Conservation (phyloP, 257 asterid genomes). For the Galeopsis tetrahit region DNA sequence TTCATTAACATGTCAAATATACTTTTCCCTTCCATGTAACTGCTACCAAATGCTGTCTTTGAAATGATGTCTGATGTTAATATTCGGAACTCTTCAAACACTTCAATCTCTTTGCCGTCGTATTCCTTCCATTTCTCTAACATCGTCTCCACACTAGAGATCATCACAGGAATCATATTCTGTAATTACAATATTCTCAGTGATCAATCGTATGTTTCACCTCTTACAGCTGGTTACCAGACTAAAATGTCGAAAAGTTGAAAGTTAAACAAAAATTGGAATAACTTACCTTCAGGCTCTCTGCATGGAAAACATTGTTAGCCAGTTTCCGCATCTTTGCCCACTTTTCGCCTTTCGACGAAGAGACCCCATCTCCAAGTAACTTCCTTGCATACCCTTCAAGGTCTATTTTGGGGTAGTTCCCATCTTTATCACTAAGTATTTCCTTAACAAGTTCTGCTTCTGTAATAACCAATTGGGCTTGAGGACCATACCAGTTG, state of each 20-base stretch:
- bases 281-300: slow-evolving; percentile 50
- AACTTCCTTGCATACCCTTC: slow-evolving; percentile 64
- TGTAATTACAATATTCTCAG: slow-evolving; percentile 25
- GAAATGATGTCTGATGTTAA: slow-evolving; percentile 68
- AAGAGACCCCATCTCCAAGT: slow-evolving; percentile 67
- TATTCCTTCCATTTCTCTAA: slow-evolving; percentile 54
- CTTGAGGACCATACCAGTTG: slow-evolving; percentile 60
- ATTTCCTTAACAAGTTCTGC: slow-evolving; percentile 60
- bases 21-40: slow-evolving; percentile 63
- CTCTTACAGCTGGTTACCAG: too few species aligned
- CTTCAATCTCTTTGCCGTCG: slow-evolving; percentile 58
- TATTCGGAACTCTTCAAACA: slow-evolving; percentile 56
- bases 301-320: slow-evolving; percentile 61
- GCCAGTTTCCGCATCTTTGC: slow-evolving; percentile 61
- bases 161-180: slow-evolving; percentile 62
- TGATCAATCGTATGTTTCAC: neutral
- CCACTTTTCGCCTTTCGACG: slow-evolving; percentile 74
- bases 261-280: too few species aligned
- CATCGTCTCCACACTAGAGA: slow-evolving; percentile 56
- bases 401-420: slow-evolving; percentile 64
- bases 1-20: slow-evolving; percentile 65
- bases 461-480: slow-evolving; percentile 64
- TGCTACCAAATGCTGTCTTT: slow-evolving; percentile 76
- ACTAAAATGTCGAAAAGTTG: too few species aligned
- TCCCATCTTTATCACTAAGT: slow-evolving; percentile 48